Base-by-base conservation (phyloP, 2,329 filamentous ascomycete genomes). In the Cladosporium colombiae region DNA sequence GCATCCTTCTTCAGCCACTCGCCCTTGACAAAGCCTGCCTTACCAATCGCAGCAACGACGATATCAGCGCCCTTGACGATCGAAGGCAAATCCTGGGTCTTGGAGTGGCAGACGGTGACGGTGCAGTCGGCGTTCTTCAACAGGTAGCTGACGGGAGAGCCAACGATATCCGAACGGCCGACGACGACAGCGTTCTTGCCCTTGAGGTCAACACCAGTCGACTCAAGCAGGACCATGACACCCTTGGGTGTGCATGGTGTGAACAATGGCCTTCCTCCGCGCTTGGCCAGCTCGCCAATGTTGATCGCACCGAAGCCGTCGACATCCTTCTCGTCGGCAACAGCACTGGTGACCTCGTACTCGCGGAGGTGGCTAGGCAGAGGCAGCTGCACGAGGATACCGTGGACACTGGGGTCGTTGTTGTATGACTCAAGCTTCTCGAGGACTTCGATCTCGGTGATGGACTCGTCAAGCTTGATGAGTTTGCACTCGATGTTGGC, bases 261-360 rank as follows among this genome's bases (percentile, higher is more conserved):
- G 81, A 99, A 99, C 68, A 92, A 84, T 56, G 95, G 95, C 70
- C 86, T 87, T 53, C 95, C 95, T 60, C 95, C 94, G 73, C 93
- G 89, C 86, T 99, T 99, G 73, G 95, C 93, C 72, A 99, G 86
- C 82, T 98, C 94, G 70, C 95, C 95, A 76, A 99, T 97, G 82
- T 97, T 99, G 75, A 85, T 86, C 65, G 92, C 90, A 65, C 95
- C 94, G 76, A 99, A 99, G 62, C 95, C 95, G 80, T 99, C 95
- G 61, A 99, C 95, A 83, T 99, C 95, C 82, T 99, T 99, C 80
- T 95, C 91, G 74, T 94, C 91, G 52, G 91, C 86, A 21, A 99
- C 95, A 23, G 92, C 90, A 58, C 93, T 96, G 35, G 95, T 99
- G 75, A 99, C 84, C 50, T 86, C 83, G 77, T 97, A 92, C 82